Percentiles rank a stretch among this genome's conserved stretches.
phyloP scores from a whole-genome alignment of 768 basidiomycete species.

The Xerocomellus amylosporus region DNA sequence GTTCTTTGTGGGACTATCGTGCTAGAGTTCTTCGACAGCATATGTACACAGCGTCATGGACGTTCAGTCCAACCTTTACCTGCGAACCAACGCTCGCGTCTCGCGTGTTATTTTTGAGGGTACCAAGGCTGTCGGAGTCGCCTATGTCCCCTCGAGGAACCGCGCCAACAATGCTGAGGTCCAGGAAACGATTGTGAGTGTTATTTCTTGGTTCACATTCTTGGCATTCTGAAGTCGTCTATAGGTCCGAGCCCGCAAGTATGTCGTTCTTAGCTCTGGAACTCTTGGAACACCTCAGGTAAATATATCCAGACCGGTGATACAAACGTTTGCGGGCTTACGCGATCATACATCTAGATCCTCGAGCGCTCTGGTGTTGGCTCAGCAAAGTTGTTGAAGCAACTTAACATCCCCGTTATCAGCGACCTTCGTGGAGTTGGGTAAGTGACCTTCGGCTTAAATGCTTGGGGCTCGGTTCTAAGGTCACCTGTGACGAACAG shows the following conservation, averaged over 20 bases:
- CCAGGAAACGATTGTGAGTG: slow-evolving; percentile 52
- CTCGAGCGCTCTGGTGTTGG: slow-evolving; percentile 74
- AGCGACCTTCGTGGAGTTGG: slow-evolving; percentile 71
- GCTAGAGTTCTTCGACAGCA: slow-evolving; percentile 32
- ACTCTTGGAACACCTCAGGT: slow-evolving; percentile 66
- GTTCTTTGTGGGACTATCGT: neutral
- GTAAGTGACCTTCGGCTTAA: slow-evolving; percentile 33
- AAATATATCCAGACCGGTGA: neutral
- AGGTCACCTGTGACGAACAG: slow-evolving; percentile 29
- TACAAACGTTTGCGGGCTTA: neutral
- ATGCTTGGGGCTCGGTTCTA: neutral
- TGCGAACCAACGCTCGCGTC: slow-evolving; percentile 65
- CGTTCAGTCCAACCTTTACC: slow-evolving; percentile 60
- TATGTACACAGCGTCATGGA: slow-evolving; percentile 74
- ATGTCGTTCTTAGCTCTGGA: slow-evolving; percentile 62
- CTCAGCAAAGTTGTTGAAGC: slow-evolving; percentile 48
- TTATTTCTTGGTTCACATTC: neutral
- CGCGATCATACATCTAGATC: slow-evolving; percentile 38
- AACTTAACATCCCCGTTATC: slow-evolving; percentile 58
- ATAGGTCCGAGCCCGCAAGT: slow-evolving; percentile 56
- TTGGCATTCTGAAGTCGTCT: neutral
- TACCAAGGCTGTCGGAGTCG: slow-evolving; percentile 67
- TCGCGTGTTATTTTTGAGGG: slow-evolving; percentile 72
- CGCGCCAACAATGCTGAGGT: slow-evolving; percentile 49
- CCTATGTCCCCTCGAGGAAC: slow-evolving; percentile 64